Evolutionary conservation across 306 rosid genomes (phyloP), one percentile per base, ranked within the genome.

Genomic region (Fragaria vesca): DNA sequence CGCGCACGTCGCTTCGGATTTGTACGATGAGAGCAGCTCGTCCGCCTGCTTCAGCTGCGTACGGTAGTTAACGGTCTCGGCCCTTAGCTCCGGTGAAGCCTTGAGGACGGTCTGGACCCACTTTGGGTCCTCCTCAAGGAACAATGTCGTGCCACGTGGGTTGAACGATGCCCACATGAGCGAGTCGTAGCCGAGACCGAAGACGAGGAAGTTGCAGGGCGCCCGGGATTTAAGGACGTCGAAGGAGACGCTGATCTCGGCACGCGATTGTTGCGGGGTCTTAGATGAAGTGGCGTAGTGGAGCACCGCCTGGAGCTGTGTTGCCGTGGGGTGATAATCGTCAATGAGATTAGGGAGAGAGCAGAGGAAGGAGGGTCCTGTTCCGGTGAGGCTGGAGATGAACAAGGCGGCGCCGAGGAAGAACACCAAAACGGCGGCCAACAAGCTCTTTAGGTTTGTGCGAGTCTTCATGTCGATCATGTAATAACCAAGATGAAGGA

Each of bases 111-210:
- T 71, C 51, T 95, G 97, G 60, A 92, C 86, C 98, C 98, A 95
- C 69, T 83, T 91, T 0, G 96, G 97, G 45, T 95, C 98, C 76
- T 95, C 98, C 57, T 95, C 98, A 0, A 95, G 92, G 84, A 95
- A 95, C 6, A 93, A 9, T 2, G 98, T 95, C 7, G 71, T 87
- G 47, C 98, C 98, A 5, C 84, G 82, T 10, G 98, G 90, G 52
- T 95, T 95, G 3, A 95, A 75, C 15, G 97, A 85, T 51, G 94
- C 90, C 98, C 98, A 92, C 98, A 95, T 92, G 36, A 91, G 90
- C 1, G 98, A 95, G 78, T 95, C 98, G 81, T 87, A 92, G 47
- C 98, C 98, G 43, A 95, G 87, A 0, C 97, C 98, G 73, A 92
- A 95, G 0, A 95, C 90, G 11, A 95, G 96, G 60, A 95, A 93